Evolutionary conservation across 225 moss, liverwort and hornwort genomes (phyloP).

Genomic region (Sphagnum contortum): DNA sequence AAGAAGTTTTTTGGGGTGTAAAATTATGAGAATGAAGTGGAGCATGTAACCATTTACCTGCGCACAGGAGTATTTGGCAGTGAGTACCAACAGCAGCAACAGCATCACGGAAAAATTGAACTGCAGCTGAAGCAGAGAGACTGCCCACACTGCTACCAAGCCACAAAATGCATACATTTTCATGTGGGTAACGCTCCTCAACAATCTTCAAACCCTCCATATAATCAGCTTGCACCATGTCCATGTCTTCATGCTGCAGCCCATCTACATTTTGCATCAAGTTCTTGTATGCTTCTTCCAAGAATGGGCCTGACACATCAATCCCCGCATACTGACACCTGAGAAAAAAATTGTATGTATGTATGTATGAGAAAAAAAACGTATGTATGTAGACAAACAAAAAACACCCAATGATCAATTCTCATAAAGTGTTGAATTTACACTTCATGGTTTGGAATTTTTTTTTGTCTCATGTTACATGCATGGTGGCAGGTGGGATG

Average conservation of each 20-base stretch:
- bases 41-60: too few species aligned
- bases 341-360: conserved; percentile 1
- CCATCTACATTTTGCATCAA: conserved; percentile 44
- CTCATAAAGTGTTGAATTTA: not conserved
- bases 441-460: not conserved
- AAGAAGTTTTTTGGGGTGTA: too few species aligned
- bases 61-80: conserved; percentile 67
- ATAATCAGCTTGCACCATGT: conserved; percentile 66
- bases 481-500: too few species aligned
- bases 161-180: conserved; percentile 66
- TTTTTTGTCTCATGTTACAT: too few species aligned
- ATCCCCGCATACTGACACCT: conserved; percentile 73
- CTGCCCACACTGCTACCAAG: conserved; percentile 81
- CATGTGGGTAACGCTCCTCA: conserved; percentile 45
- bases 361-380: not conserved
- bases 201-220: conserved; percentile 60
- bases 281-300: conserved; percentile 63
- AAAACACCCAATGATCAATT: not conserved
- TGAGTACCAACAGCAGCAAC: conserved; percentile 33
- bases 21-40: too few species aligned
- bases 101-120: conserved; percentile 47
- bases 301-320: conserved; percentile 67
- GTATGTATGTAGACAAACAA: not conserved
- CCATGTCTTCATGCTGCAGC: conserved; percentile 27
- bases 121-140: conserved; percentile 25